phyloP scores from a whole-genome alignment of 78 protist genomes.

The Dictyostelium brefeldianum region DNA sequence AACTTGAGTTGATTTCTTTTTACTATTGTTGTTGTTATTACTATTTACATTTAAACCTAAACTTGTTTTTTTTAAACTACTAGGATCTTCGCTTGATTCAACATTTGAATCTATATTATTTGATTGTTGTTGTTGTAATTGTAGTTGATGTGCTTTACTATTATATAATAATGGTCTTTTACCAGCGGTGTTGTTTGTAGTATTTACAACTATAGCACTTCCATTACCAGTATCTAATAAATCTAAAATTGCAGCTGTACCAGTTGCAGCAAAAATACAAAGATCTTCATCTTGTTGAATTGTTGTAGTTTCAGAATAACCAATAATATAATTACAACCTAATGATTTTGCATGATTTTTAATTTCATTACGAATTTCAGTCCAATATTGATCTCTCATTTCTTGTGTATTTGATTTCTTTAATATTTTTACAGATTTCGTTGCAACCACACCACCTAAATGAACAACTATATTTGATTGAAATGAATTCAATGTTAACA shows the following conservation, averaged over 20 bases:
- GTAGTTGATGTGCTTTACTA: background rate
- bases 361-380: conserved; percentile 93
- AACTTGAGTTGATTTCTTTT: conserved; percentile 18
- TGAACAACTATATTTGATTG: conserved; percentile 40
- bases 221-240: background rate
- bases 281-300: conserved; percentile 81
- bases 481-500: conserved; percentile 70
- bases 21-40: background rate
- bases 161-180: background rate
- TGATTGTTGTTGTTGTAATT: background rate
- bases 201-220: background rate
- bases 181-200: background rate
- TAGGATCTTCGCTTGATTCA: conserved; percentile 44
- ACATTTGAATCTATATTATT: background rate
- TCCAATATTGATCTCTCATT: conserved; percentile 92
- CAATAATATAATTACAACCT: conserved; percentile 90
- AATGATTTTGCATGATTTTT: conserved; percentile 86
- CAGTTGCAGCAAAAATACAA: conserved; percentile 83
- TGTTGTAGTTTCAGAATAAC: conserved; percentile 88
- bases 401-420: conserved; percentile 76
- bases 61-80: conserved; percentile 33
- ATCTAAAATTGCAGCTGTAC: conserved; percentile 84
- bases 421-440: conserved; percentile 67
- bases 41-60: background rate
- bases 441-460: conserved; percentile 80